phyloP scores from a whole-genome alignment of 768 basidiomycete genomes.

The Mycena alexandri region DNA sequence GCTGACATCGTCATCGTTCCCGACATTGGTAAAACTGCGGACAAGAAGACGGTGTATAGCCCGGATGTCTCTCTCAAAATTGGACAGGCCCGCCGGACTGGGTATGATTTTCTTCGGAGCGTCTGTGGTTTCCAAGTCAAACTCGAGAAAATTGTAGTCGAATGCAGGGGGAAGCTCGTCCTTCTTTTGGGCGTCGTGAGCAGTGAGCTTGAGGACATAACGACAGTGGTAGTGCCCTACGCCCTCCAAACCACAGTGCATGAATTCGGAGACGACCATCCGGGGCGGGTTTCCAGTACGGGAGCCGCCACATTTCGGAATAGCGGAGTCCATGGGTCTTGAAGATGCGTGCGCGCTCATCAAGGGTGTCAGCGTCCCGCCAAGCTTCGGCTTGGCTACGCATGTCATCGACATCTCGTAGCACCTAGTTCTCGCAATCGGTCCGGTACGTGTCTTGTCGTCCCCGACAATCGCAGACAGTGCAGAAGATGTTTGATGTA shows the following conservation, averaged over 20 bases:
- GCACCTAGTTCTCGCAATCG: slow-evolving; percentile 29
- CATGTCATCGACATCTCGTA: slow-evolving; percentile 17
- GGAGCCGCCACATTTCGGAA: slow-evolving; percentile 41
- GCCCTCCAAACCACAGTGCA: slow-evolving; percentile 2
- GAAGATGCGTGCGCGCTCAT: too few relatives aligned
- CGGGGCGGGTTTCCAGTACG: slow-evolving; percentile 46
- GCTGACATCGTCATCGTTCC: not conserved
- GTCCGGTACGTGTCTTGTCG: too few relatives aligned
- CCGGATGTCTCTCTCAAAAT: slow-evolving; percentile 9
- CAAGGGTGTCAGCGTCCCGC: too few relatives aligned
- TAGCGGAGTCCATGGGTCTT: slow-evolving; percentile 37
- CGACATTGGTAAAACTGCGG: not conserved
- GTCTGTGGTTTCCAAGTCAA: too few relatives aligned
- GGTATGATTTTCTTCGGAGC: not conserved
- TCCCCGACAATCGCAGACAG: slow-evolving; percentile 39
- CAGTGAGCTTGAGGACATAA: too few relatives aligned
- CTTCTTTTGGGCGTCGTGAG: too few relatives aligned
- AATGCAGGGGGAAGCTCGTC: too few relatives aligned
- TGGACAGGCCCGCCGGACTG: not conserved
- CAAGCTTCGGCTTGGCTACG: slow-evolving; percentile 27
- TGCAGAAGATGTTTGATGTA: slow-evolving; percentile 36
- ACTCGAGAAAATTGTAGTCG: too few relatives aligned
- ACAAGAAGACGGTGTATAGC: slow-evolving; percentile 7
- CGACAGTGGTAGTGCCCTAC: too few relatives aligned
- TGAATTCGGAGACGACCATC: slow-evolving; percentile 38